Percentiles rank a stretch among this genome's conserved stretches.
Evolutionary conservation across 106 monocot species (phyloP).

Genomic region (Platanthera zijinensis): DNA sequence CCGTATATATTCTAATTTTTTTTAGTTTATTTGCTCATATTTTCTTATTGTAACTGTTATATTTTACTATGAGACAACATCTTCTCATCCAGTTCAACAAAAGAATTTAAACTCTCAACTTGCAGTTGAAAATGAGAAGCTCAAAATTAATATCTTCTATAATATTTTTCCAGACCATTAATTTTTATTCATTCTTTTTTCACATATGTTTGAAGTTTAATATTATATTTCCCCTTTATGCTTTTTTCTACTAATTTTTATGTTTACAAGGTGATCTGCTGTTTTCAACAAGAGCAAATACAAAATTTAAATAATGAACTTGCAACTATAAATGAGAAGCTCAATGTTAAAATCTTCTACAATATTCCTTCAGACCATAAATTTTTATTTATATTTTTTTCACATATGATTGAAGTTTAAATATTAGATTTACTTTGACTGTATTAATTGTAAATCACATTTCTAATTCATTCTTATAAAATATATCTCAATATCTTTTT

Average conservation of each 20-base stretch:
- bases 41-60: constrained; percentile 1
- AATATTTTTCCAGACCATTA: too few relatives aligned
- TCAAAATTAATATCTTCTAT: too few relatives aligned
- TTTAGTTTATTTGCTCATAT: not conserved
- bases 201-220: too few relatives aligned
- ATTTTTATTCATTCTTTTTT: too few relatives aligned
- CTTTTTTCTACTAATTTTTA: too few relatives aligned
- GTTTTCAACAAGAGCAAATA: constrained; percentile 48
- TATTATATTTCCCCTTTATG: too few relatives aligned
- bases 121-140: too few relatives aligned
- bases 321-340: constrained; percentile 45
- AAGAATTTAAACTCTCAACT: too few relatives aligned
- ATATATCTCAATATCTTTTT: constrained; percentile 1
- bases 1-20: too few relatives aligned
- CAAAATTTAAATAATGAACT: constrained; percentile 41
- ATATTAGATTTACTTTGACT: not conserved
- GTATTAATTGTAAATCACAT: not conserved
- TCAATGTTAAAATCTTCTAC: constrained; percentile 39
- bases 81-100: too few relatives aligned
- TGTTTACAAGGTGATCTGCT: constrained; percentile 46
- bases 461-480: not conserved
- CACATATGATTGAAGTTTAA: not conserved
- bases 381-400: not conserved
- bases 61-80: too few relatives aligned
- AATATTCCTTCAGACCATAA: not conserved